Evolutionary conservation across 257 asterid genomes (phyloP).

Genomic region (Apocynum venetum): DNA sequence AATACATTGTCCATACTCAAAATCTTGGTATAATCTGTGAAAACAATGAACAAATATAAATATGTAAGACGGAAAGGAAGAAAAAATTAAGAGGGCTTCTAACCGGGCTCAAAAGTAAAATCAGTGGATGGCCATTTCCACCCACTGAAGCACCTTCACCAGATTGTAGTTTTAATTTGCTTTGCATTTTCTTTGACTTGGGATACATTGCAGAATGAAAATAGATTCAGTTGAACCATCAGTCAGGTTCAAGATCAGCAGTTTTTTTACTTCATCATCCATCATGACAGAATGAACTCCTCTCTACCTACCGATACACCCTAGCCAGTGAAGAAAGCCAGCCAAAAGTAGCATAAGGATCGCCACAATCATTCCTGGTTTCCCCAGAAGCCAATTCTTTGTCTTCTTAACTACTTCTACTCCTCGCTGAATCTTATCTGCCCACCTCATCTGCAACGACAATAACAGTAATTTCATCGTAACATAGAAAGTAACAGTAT

Average conservation of each 20-base stretch:
- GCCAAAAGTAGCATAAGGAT: conserved; percentile 73
- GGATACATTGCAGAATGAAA: neutral
- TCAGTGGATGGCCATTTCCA: neutral
- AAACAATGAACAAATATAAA: conserved; percentile 1
- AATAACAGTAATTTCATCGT: conserved; percentile 1
- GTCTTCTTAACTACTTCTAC: conserved; percentile 83
- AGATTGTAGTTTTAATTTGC: neutral
- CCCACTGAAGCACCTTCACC: neutral
- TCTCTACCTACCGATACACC: conserved; percentile 57
- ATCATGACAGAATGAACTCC: neutral
- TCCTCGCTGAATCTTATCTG: conserved; percentile 72
- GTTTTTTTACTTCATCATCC: neutral
- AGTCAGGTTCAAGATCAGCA: neutral
- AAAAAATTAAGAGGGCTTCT: neutral
- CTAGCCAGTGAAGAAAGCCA: conserved; percentile 68
- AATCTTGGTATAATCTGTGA: neutral
- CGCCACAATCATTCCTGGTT: conserved; percentile 82
- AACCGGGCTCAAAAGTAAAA: neutral
- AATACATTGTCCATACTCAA: neutral
- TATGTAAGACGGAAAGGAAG: neutral
- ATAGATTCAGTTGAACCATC: neutral
- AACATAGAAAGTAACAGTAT: neutral
- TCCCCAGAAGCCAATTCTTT: conserved; percentile 80
- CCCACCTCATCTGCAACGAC: conserved; percentile 81
- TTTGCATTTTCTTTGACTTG: neutral